phyloP scores from a whole-genome alignment of 257 asterid genomes.

The Nicotiana noctiflora region DNA sequence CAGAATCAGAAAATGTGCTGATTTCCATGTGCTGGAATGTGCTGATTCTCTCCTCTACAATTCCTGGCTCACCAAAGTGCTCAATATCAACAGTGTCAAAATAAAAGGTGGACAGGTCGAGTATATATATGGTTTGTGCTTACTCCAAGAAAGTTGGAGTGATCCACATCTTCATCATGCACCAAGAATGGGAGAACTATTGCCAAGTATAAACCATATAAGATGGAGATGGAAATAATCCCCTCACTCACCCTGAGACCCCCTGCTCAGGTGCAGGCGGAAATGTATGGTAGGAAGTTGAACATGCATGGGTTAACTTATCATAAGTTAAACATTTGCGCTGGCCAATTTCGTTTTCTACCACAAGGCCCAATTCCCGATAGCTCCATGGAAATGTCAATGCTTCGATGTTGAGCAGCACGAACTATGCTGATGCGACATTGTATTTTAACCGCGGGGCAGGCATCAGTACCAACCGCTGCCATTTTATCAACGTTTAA shows the following conservation, averaged over 20 bases:
- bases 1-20: too few species aligned
- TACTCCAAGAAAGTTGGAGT: neutral
- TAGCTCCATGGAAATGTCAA: slow-evolving; percentile 88
- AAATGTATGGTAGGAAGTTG: neutral
- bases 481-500: slow-evolving; percentile 15
- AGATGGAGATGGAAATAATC: neutral
- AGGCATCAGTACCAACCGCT: slow-evolving; percentile 48
- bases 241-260: neutral
- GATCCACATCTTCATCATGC: slow-evolving; percentile 2
- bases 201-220: neutral
- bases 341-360: slow-evolving; percentile 55
- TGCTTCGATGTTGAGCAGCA: slow-evolving; percentile 68
- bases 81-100: neutral
- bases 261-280: neutral
- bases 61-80: neutral
- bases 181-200: neutral
- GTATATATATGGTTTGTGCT: neutral
- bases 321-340: slow-evolving; percentile 49
- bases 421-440: slow-evolving; percentile 80
- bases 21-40: neutral
- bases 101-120: neutral
- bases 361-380: slow-evolving; percentile 45
- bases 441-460: slow-evolving; percentile 52
- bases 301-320: neutral
- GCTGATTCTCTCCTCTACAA: neutral